Percentiles rank a stretch among this genome's conserved stretches.
phyloP scores from a whole-genome alignment of 2,329 filamentous ascomycete genomes.

The Xylaria sp. region DNA sequence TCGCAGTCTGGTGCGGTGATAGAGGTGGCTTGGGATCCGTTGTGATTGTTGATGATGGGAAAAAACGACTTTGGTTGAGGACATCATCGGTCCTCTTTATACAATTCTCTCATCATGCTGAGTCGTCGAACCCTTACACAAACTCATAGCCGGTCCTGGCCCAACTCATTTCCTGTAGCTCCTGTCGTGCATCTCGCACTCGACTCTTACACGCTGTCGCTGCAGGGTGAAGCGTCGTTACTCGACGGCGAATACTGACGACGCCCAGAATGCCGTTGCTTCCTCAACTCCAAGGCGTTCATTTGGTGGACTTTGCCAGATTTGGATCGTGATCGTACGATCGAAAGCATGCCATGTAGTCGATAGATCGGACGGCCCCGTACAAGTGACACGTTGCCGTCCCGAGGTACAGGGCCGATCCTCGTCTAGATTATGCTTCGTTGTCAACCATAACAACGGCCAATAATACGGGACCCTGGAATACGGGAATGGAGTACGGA shows the following conservation, averaged over 20 bases:
- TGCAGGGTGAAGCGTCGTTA: conserved; percentile 26
- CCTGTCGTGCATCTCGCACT: conserved; percentile 31
- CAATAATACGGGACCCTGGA: conserved; percentile 20
- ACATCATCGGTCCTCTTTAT: conserved; percentile 39
- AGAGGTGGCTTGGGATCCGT: conserved; percentile 26
- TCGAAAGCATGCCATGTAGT: conserved; percentile 34
- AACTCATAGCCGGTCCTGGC: conserved; percentile 19
- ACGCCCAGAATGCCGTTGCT: conserved; percentile 15
- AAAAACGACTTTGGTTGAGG: conserved; percentile 31
- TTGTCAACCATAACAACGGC: conserved; percentile 29
- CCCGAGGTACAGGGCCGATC: conserved; percentile 39
- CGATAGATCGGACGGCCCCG: conserved; percentile 34
- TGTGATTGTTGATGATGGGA: conserved; percentile 32
- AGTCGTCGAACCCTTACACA: conserved; percentile 15
- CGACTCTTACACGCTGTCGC: conserved; percentile 21
- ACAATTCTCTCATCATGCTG: conserved; percentile 28
- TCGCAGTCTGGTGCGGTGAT: conserved; percentile 17
- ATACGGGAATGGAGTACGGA: conserved; percentile 26
- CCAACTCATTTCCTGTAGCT: conserved; percentile 17
- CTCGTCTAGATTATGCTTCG: conserved; percentile 36
- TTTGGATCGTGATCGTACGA: conserved; percentile 43
- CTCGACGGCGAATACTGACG: conserved; percentile 27
- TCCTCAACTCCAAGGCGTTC: conserved; percentile 24
- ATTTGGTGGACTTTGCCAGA: conserved; percentile 36
- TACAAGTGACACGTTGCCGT: conserved; percentile 45